Evolutionary conservation across 306 rosid species (phyloP).

Genomic region (Clitoria ternatea): DNA sequence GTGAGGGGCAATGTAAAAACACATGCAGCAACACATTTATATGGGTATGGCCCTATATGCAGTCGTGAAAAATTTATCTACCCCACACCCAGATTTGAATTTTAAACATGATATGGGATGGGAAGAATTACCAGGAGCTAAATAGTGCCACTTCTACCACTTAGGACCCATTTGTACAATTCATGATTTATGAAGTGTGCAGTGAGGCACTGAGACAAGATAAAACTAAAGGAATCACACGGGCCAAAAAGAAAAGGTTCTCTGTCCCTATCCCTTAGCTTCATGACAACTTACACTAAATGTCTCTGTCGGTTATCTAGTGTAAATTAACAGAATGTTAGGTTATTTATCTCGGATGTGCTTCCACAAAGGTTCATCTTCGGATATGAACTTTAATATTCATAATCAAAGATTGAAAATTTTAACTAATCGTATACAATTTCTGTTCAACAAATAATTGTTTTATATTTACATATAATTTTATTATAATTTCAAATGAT

Average conservation of each 20-base stretch:
- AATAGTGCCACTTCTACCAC: background rate
- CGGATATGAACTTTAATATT: no score
- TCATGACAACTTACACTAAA: constrained; percentile 30
- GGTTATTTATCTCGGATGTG: no score
- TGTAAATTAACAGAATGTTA: background rate
- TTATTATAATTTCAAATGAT: no score
- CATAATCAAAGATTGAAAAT: no score
- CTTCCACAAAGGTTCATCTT: no score
- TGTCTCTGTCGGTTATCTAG: constrained; percentile 16
- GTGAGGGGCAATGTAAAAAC: no score
- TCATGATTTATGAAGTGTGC: background rate
- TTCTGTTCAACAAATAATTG: no score
- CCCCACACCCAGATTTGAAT: constrained; percentile 11
- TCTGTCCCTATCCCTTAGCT: constrained; percentile 17
- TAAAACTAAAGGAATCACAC: background rate
- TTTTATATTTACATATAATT: no score
- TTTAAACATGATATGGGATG: constrained; percentile 4
- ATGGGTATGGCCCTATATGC: background rate
- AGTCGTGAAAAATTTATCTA: background rate
- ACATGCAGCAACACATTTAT: background rate
- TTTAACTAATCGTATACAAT: no score
- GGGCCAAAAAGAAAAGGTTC: background rate
- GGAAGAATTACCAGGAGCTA: background rate
- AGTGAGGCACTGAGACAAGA: background rate
- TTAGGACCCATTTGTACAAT: background rate